Evolutionary conservation across 345 rosid genomes (phyloP), one percentile per base, ranked within the genome.

Genomic region (Eutrema japonicum): DNA sequence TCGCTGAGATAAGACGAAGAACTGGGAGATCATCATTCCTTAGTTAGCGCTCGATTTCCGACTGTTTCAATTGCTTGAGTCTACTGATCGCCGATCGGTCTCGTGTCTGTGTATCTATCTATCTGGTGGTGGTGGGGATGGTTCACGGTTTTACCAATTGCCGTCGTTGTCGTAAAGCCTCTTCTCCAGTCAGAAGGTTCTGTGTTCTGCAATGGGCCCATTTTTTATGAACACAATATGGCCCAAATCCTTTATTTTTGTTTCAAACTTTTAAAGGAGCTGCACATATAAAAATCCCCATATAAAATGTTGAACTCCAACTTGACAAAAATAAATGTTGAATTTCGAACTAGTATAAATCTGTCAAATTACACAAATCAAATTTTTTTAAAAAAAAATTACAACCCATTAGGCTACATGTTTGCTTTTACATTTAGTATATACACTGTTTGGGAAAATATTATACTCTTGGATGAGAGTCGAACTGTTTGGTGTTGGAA

Each of bases 1-100:
- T 33, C 99, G 88, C 77, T 90, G 97, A 52, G 99, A 95, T 30
- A 95, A 89, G 45, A 92, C 96, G 82, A 95, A 95, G 86, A 95
- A 90, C 80, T 92, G 99, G 16, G 97, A 92, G 70, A 95, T 95
- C 99, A 95, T 92, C 79, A 60, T 82, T 46, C 27, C 7, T 43
- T 12, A 16, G 51, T 74, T 42, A 40, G 32, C 45, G 40, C 38
- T 30, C 8, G 38, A 4, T 66, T 66, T 74, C 62, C 52, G 43
- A 59, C 0, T 63, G 14, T 3, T 3, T 61, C 74, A 14, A 46
- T 10, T 64, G 26, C 33, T 36, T 46, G 22, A 47, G 59, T 27
- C 59, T 49, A 42, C n/a, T 75, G 60, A 68, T 60, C 78, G 68
- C 36, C 74, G 78, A 60, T 60, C 48, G 69, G 73, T 60, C 22